Base-by-base conservation (phyloP, 2,329 filamentous ascomycete genomes). In the Colletotrichum coccodes region DNA sequence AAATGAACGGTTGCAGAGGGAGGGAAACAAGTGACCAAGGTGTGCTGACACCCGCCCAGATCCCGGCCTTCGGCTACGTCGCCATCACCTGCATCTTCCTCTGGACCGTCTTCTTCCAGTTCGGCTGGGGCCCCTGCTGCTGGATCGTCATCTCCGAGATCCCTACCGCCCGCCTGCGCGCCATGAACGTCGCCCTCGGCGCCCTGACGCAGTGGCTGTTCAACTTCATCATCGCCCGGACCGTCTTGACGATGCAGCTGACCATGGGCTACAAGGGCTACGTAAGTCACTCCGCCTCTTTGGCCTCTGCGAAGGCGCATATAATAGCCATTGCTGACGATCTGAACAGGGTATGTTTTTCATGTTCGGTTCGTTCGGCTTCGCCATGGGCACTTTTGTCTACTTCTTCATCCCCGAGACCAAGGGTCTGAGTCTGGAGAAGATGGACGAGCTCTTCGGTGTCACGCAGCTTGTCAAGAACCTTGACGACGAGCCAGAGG, bases 141-240 rank as follows among this genome's bases (percentile, higher is more conserved):
- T 93, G 91, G 91, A 92, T 92, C 74, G 89, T 92, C 74, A 87
- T 92, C 3, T 86, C 85, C 30, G 91, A 94, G 78, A 93, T 93
- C 66, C 90, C 91, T 0, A 90, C 89, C 7, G 89, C 90, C 0
- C 84, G 91, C 38, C 82, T 93, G 8, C 83, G 91, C 63, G 88
- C 88, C 21, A 80, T 91, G 72, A 93, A 92, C 74, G 91, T 93
- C 7, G 86, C 90, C 2, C 83, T 93, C 53, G 91, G 86, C 0
- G 90, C 91, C 0, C 89, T 88, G 1, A 92, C 89, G 0, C 90
- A 93, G 74, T 92, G 91, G 91, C 78, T 93, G 5, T 93, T 93
- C 78, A 94, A 94, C 76, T 92, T 93, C 70, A 87, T 92, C 11
- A 89, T 93, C 64, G 91, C 91, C 2, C 82, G 89, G 65, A 89